A percentile compares a stretch with the other conserved stretches of the same genome.
Conservation (phyloP, 2,329 filamentous ascomycete species). For the Chaetomium olivaceum region DNA sequence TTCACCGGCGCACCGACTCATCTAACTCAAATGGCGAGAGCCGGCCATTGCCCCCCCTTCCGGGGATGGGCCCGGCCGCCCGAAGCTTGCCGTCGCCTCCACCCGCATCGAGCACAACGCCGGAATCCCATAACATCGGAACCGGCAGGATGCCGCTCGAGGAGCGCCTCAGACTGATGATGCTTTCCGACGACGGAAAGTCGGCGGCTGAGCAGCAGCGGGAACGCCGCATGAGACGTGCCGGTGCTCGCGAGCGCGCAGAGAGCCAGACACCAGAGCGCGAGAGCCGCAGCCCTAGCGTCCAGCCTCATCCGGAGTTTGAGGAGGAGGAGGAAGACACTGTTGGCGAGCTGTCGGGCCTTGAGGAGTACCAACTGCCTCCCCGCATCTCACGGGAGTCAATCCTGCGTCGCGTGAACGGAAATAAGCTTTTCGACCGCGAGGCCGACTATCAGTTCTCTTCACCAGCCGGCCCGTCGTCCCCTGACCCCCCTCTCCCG, state of each 20-base stretch:
- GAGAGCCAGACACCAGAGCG: slow-evolving; percentile 49
- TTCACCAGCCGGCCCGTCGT: slow-evolving; percentile 60
- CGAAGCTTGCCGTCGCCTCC: slow-evolving; percentile 71
- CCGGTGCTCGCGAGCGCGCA: slow-evolving; percentile 51
- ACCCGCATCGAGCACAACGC: slow-evolving; percentile 67
- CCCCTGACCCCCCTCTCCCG: slow-evolving; percentile 56
- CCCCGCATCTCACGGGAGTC: slow-evolving; percentile 89
- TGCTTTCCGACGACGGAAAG: slow-evolving; percentile 71
- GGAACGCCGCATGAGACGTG: slow-evolving; percentile 68
- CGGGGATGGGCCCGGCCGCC: slow-evolving; percentile 54
- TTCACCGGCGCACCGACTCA: slow-evolving; percentile 68
- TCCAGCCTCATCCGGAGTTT: slow-evolving; percentile 43
- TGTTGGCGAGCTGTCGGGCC: slow-evolving; percentile 59
- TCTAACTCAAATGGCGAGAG: slow-evolving; percentile 76
- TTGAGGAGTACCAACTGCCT: slow-evolving; percentile 66
- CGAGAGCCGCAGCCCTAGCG: slow-evolving; percentile 31
- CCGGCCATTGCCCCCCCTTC: slow-evolving; percentile 83
- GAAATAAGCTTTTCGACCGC: slow-evolving; percentile 54
- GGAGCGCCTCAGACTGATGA: slow-evolving; percentile 84
- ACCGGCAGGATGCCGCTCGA: slow-evolving; percentile 79
- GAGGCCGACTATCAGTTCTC: slow-evolving; percentile 66
- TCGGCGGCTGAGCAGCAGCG: slow-evolving; percentile 65
- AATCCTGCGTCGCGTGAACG: slow-evolving; percentile 85
- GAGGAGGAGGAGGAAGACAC: slow-evolving; percentile 58
- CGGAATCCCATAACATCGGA: slow-evolving; percentile 75